Conservation (phyloP, 2,329 filamentous ascomycete genomes). For the Pseudocercospora fijiensis region DNA sequence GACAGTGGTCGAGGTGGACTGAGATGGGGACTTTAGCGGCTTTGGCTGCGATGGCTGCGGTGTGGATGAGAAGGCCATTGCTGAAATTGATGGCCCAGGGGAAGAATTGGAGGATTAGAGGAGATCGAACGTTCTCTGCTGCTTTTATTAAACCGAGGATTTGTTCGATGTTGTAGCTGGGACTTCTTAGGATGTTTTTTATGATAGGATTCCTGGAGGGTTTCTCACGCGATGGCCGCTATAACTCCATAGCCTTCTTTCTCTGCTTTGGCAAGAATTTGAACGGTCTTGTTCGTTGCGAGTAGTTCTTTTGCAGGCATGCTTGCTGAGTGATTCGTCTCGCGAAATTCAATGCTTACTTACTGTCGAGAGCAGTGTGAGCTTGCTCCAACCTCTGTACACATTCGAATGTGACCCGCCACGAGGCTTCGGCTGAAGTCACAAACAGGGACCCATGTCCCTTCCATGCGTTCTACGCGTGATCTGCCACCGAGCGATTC, state of each 20-base stretch:
- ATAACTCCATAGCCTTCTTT: slow-evolving; percentile 28
- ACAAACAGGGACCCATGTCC: neutral
- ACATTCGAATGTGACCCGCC: neutral
- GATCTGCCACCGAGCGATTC: neutral
- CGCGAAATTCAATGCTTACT: neutral
- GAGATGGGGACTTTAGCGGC: slow-evolving; percentile 32
- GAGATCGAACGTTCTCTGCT: slow-evolving; percentile 34
- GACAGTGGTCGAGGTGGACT: slow-evolving; percentile 36
- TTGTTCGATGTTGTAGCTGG: slow-evolving; percentile 30
- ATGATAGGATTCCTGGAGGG: neutral
- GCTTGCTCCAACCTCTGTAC: neutral
- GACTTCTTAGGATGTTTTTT: neutral
- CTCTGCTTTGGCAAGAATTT: slow-evolving; percentile 27
- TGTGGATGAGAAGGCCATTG: slow-evolving; percentile 31
- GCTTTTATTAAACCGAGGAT: slow-evolving; percentile 33
- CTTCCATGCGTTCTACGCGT: neutral
- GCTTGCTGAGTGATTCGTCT: neutral
- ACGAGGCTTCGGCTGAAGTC: neutral
- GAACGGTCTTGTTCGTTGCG: slow-evolving; percentile 24
- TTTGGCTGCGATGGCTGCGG: slow-evolving; percentile 29
- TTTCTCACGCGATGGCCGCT: slow-evolving; percentile 27
- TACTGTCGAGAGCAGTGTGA: neutral
- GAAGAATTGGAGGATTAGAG: slow-evolving; percentile 34
- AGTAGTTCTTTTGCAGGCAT: slow-evolving; percentile 10
- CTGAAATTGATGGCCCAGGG: slow-evolving; percentile 34